These are phyloP conservation scores for Saccharomycopsis guyanensis DNA, from an alignment of 805 yeast species.

Conservation along the genomic window DNA sequence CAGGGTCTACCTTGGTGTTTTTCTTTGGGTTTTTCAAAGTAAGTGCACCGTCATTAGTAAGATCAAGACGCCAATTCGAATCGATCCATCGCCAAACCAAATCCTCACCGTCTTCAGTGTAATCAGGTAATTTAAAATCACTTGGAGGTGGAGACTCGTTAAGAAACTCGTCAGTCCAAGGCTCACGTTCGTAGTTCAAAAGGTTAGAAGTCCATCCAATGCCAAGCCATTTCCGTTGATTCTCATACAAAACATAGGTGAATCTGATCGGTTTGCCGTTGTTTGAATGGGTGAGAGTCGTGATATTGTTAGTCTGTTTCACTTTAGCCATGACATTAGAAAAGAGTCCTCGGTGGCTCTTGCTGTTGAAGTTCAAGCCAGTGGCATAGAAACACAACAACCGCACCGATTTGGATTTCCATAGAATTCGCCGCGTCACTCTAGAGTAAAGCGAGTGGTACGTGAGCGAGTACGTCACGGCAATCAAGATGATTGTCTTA, in stretches of 20 bases:
- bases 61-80: constrained; percentile 82
- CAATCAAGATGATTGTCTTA: constrained; percentile 47
- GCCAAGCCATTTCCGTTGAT: constrained; percentile 95
- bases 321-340: constrained; percentile 33
- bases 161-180: constrained; percentile 95
- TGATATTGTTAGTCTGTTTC: constrained; percentile 26
- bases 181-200: constrained; percentile 84
- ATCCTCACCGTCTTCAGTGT: constrained; percentile 50
- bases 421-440: constrained; percentile 73
- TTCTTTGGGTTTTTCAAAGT: constrained; percentile 48
- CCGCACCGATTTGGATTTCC: constrained; percentile 74
- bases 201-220: constrained; percentile 96
- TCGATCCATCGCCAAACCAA: constrained; percentile 95
- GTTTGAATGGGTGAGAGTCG: constrained; percentile 8
- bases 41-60: constrained; percentile 81
- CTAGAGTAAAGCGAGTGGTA: constrained; percentile 84
- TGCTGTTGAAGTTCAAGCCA: constrained; percentile 64
- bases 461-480: constrained; percentile 46
- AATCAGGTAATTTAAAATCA: constrained; percentile 71
- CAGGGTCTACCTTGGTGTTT: constrained; percentile 54
- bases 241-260: constrained; percentile 88
- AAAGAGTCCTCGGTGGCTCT: constrained; percentile 33
- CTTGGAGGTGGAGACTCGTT: constrained; percentile 79
- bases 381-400: constrained; percentile 72
- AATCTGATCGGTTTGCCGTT: constrained; percentile 58